phyloP scores from a whole-genome alignment of 2,329 filamentous ascomycete genomes.

The Fusarium caatingaense region DNA sequence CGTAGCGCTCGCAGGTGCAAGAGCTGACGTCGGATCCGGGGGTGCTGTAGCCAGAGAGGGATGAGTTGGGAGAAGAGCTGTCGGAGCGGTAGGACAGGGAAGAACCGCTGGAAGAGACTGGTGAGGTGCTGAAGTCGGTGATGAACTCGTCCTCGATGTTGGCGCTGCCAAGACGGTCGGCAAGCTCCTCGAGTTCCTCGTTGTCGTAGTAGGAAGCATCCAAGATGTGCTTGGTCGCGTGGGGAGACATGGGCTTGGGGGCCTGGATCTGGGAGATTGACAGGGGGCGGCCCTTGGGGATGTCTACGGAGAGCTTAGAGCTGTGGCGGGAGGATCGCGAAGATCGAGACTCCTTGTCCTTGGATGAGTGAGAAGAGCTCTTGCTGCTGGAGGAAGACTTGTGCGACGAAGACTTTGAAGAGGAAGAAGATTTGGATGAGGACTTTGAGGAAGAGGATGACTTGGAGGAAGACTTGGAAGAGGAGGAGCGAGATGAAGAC shows the following conservation, averaged over 20 bases:
- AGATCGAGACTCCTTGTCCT: slow-evolving; percentile 56
- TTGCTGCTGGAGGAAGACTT: slow-evolving; percentile 48
- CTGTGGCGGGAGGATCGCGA: slow-evolving; percentile 59
- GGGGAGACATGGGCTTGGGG: slow-evolving; percentile 88
- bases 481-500: slow-evolving; percentile 55
- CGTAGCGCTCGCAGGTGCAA: slow-evolving; percentile 96
- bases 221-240: slow-evolving; percentile 88
- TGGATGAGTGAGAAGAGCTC: slow-evolving; percentile 58
- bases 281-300: slow-evolving; percentile 89
- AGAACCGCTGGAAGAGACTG: slow-evolving; percentile 76
- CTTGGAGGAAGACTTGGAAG: slow-evolving; percentile 55
- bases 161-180: slow-evolving; percentile 75
- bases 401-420: slow-evolving; percentile 53
- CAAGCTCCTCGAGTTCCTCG: slow-evolving; percentile 81
- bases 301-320: slow-evolving; percentile 68
- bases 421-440: slow-evolving; percentile 56
- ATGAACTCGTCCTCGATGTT: slow-evolving; percentile 68
- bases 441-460: slow-evolving; percentile 54
- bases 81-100: slow-evolving; percentile 78
- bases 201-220: slow-evolving; percentile 80
- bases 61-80: slow-evolving; percentile 79
- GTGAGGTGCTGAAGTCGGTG: slow-evolving; percentile 66
- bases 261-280: slow-evolving; percentile 90
- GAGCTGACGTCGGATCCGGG: slow-evolving; percentile 79
- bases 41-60: slow-evolving; percentile 81